A percentile compares a stretch with the other conserved stretches of the same genome.
phyloP scores from a whole-genome alignment of 169 alveolate genomes.

The Cystoisospora suis region DNA sequence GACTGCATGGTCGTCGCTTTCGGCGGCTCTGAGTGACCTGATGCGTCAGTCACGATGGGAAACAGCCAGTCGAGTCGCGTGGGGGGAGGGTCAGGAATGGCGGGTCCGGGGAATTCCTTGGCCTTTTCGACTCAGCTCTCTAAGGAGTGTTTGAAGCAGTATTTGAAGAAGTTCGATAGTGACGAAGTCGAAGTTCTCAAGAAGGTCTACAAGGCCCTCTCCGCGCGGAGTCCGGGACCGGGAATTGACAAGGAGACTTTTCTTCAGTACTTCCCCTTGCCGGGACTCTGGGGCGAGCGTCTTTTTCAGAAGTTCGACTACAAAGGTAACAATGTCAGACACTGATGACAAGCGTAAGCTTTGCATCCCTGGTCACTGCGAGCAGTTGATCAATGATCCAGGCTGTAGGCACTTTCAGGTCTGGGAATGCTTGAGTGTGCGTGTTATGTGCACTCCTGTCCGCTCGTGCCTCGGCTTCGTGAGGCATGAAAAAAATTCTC shows the following conservation, averaged over 20 bases:
- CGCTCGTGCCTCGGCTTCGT: neutral
- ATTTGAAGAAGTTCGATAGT: constrained; percentile 71
- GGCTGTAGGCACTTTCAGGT: neutral
- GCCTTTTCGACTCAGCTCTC: constrained; percentile 38
- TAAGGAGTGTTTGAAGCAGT: constrained; percentile 45
- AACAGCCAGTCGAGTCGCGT: neutral
- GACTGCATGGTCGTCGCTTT: too few relatives aligned
- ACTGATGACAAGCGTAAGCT: neutral
- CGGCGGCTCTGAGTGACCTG: too few relatives aligned
- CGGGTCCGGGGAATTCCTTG: neutral
- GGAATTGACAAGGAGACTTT: constrained; percentile 88
- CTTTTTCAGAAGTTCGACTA: constrained; percentile 78
- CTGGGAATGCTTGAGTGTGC: neutral
- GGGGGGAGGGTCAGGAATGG: constrained; percentile 21
- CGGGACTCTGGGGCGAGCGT: constrained; percentile 90
- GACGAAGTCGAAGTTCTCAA: constrained; percentile 75
- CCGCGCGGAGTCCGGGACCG: constrained; percentile 73
- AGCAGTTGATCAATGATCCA: too few relatives aligned
- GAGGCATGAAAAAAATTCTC: too few relatives aligned
- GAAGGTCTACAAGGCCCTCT: constrained; percentile 80
- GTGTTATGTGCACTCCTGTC: neutral
- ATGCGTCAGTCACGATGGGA: constrained; percentile 44
- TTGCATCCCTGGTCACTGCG: too few relatives aligned
- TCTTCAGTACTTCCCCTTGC: constrained; percentile 84
- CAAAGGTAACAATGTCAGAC: neutral